A percentile compares a stretch with the other conserved stretches of the same genome.
These are phyloP conservation scores for Stephania cephalantha DNA, from an alignment of 164 flowering plant species.

Conservation along the genomic window DNA sequence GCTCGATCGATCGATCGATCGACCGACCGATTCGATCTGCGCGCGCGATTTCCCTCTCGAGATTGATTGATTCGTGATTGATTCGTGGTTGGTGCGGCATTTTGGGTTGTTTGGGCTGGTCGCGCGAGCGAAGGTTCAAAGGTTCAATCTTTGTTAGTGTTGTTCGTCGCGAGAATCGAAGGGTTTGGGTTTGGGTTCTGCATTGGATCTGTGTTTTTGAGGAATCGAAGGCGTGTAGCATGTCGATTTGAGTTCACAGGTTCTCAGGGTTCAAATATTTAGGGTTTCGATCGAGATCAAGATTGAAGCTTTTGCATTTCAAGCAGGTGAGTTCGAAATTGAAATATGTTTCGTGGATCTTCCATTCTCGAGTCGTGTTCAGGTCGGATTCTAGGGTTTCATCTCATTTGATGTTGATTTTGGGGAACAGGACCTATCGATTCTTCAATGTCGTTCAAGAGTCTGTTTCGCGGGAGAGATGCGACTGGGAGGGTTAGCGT, in stretches of 20 bases:
- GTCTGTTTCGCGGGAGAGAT: constrained; percentile 63
- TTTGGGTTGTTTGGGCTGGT: not conserved
- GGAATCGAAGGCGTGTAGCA: not conserved
- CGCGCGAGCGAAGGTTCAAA: not conserved
- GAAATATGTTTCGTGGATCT: not conserved
- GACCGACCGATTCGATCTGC: not conserved
- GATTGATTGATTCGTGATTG: not conserved
- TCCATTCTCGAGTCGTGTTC: not conserved
- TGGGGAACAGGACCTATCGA: not conserved
- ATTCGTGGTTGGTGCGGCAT: not conserved
- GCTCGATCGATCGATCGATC: not conserved
- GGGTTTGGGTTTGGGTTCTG: not conserved
- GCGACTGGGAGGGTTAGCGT: constrained; percentile 55
- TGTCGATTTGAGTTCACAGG: too few species aligned
- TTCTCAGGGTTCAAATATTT: not conserved
- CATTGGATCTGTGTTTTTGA: not conserved
- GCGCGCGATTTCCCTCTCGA: not conserved
- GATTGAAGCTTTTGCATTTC: not conserved
- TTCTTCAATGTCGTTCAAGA: constrained; percentile 54
- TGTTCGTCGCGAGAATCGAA: too few species aligned
- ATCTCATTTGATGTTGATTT: not conserved
- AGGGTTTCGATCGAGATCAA: not conserved
- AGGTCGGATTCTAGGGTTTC: not conserved
- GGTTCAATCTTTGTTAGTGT: too few species aligned
- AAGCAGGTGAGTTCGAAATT: not conserved